phyloP scores from a whole-genome alignment of 2,329 filamentous ascomycete genomes.

The Pseudocercospora fijiensis region DNA sequence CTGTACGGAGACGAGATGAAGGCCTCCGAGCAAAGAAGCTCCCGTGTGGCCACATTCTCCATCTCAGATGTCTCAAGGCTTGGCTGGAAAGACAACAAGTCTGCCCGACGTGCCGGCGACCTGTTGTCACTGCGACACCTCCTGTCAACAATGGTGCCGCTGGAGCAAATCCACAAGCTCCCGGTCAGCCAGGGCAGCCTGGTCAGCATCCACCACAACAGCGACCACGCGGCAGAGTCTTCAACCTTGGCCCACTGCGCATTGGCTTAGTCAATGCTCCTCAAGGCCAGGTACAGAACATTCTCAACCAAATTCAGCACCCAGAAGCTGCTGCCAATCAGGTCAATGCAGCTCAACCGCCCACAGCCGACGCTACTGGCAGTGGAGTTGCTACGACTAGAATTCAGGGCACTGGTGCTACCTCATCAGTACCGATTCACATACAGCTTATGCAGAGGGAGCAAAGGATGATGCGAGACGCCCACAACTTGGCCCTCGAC shows the following conservation, averaged over 20 bases:
- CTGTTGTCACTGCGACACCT: slow-evolving; percentile 54
- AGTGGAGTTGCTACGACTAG: slow-evolving; percentile 9
- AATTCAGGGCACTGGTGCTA: slow-evolving; percentile 10
- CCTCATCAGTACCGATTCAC: slow-evolving; percentile 48
- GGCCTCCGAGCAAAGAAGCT: slow-evolving; percentile 89
- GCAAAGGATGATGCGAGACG: slow-evolving; percentile 66
- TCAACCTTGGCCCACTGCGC: slow-evolving; percentile 72
- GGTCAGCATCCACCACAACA: slow-evolving; percentile 43
- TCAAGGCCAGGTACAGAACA: slow-evolving; percentile 46
- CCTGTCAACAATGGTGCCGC: slow-evolving; percentile 20
- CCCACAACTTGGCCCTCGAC: slow-evolving; percentile 60
- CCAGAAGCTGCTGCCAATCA: slow-evolving; percentile 14
- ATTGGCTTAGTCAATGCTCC: slow-evolving; percentile 67
- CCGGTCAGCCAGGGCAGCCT: slow-evolving; percentile 15
- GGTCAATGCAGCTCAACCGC: slow-evolving; percentile 18
- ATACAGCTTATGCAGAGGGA: slow-evolving; percentile 65
- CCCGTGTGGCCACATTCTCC: slow-evolving; percentile 91
- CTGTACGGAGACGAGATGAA: slow-evolving; percentile 62
- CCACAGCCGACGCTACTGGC: slow-evolving; percentile 27
- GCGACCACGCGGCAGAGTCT: slow-evolving; percentile 47
- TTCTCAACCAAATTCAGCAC: slow-evolving; percentile 36
- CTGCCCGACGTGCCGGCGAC: slow-evolving; percentile 87
- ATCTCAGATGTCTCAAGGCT: slow-evolving; percentile 90
- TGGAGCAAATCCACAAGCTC: slow-evolving; percentile 14
- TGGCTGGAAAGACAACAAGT: slow-evolving; percentile 98